Base-by-base conservation (phyloP, 1,139 yeast species). In the Scheffersomyces cryptocercus region DNA sequence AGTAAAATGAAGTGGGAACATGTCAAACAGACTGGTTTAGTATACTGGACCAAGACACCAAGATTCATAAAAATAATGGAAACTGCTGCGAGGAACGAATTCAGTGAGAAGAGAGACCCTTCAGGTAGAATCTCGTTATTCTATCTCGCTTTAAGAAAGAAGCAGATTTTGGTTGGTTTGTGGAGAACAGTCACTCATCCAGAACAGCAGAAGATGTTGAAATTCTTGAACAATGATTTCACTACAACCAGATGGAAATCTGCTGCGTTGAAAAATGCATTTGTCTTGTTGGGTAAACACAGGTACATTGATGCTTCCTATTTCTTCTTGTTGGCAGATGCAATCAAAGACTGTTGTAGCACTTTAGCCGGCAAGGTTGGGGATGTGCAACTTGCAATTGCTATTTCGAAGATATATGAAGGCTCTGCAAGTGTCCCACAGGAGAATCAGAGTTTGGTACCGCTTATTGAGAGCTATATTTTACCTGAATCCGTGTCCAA, bases 211-310 rank as follows among this genome's bases (percentile, higher is more conserved):
- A 90, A 91, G 59, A 88, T 93, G 81, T 54, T 89, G 42, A 84
- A 77, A 54, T 85, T 93, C 54, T 68, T 93, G 54, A 72, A 74
- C 15, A 85, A 91, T 58, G 95, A 95, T 60, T 93, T 91, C 58
- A 68, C 67, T 1, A 79, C 81, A 43, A 73, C 77, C 9, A 70
- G 97, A 40, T 91, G 97, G 97, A 77, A 73, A 52, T 77, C 88
- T 0, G 97, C 97, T 0, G 97, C 99, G 0, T 67, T 81, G 56
- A 93, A 93, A 58, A 93, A 93, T 65, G 99, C 99, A 0, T 93
- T 81, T 70, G 98, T 90, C 0, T 68, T 93, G 36, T 64, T 93
- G 49, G 90, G 98, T 44, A 88, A 89, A 57, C 99, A 90, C 61
- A 70, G 98, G 36, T 88, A 78, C 57, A 66, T 79, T 58, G 95